Evolutionary conservation across 805 yeast species (phyloP).

Genomic region (Grigorovia transvaalensis): DNA sequence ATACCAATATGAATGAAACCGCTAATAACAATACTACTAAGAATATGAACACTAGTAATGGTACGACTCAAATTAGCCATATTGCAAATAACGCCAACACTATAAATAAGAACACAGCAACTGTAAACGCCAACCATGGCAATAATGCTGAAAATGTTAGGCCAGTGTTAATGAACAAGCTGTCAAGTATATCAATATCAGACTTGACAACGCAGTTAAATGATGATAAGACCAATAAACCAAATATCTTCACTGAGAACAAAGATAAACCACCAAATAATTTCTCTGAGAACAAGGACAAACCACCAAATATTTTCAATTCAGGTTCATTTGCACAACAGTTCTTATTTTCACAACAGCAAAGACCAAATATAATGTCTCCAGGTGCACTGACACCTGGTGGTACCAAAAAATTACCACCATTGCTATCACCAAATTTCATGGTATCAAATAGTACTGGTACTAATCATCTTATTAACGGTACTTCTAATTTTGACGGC

Average conservation of each 20-base stretch:
- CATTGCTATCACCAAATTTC: slow-evolving; percentile 10
- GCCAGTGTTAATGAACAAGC: neutral
- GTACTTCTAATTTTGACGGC: too few relatives aligned
- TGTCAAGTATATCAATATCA: slow-evolving; percentile 2
- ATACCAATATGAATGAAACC: neutral
- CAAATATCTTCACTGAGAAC: neutral
- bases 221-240: neutral
- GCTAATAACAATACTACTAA: neutral
- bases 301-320: neutral
- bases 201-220: neutral
- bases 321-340: neutral
- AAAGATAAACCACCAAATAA: neutral
- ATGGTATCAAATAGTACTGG: neutral
- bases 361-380: slow-evolving; percentile 17
- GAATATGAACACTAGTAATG: neutral
- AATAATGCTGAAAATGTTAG: neutral
- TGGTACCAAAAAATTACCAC: slow-evolving; percentile 45
- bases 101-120: neutral
- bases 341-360: slow-evolving; percentile 3
- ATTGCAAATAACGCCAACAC: neutral
- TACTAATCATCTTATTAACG: neutral
- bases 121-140: neutral
- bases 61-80: too few relatives aligned
- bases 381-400: slow-evolving; percentile 49
- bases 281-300: neutral